Base-by-base conservation (phyloP, 2,329 filamentous ascomycete genomes). In the Beauveria scarabaeidicola region DNA sequence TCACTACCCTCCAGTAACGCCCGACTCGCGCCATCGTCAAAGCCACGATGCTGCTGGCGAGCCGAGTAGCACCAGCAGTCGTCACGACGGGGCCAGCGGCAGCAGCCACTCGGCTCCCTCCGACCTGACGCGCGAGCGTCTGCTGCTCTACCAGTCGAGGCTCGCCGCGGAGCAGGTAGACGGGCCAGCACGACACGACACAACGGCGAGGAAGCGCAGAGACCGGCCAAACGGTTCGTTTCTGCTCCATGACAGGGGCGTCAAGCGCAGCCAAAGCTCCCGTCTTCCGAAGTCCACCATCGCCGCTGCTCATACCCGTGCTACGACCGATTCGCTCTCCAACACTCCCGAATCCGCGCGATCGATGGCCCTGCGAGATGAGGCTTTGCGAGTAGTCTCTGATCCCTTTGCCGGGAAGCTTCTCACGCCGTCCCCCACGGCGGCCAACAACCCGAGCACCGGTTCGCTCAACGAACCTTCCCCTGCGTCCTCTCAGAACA, bases 31-130 rank as follows among this genome's bases (percentile, higher is more conserved):
- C 53, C 74, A 73, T 63, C 65, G 68, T 62, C 68, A 65, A 13
- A 75, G 74, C 65, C 72, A 76, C 65, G 77, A 79, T 48, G 48
- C 25, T 11, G 73, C 72, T 9, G 76, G 75, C 62, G 77, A 78
- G 64, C 74, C 78, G 58, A 81, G 75, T 62, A 68, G 67, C 15
- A 64, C 69, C n/a, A 70, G 66, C 3, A 73, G 72, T 61, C 60
- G 67, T 23, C 62, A 60, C 41, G 64, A 67, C 36, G 64, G 64
- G 17, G 38, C 64, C 38, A 63, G 44, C 44, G 13, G 23, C 32
- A 50, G 54, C 32, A 50, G 44, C 54, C 46, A 50, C 29, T 43
- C 40, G 21, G 59, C 27, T 23, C 52, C 41, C 2, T 21, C 64
- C 29, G 23, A 52, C n/a, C 44, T 58, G 17, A 50, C 55, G 27